Percentiles rank a stretch among this genome's conserved stretches.
These are phyloP conservation scores for Rhodotorula glutinis DNA, from an alignment of 1,284 basidiomycete species.

Conservation along the genomic window DNA sequence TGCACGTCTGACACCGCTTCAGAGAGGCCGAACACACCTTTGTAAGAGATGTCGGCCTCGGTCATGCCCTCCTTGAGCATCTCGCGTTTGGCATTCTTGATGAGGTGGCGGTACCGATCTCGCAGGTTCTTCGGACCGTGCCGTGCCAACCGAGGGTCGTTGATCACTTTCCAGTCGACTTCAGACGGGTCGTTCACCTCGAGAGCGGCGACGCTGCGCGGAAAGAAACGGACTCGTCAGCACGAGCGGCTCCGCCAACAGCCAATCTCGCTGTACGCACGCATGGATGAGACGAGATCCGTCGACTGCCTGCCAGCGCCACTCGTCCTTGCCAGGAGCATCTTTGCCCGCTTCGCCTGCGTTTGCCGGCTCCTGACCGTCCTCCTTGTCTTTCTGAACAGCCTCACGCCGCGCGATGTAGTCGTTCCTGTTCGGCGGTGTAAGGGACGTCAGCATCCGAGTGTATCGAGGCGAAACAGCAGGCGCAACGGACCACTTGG, in stretches of 20 bases:
- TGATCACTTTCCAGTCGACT: conserved; percentile 29
- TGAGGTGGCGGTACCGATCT: conserved; percentile 30
- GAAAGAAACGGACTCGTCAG: not conserved
- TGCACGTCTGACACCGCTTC: too few relatives aligned
- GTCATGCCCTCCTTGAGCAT: not conserved
- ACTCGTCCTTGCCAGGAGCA: not conserved
- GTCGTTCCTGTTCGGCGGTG: conserved; percentile 49
- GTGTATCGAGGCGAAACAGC: too few relatives aligned
- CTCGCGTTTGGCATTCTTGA: conserved; percentile 1
- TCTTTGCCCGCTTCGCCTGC: not conserved
- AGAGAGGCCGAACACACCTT: not conserved
- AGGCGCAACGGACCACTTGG: conserved; percentile 59
- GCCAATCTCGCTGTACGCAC: conserved; percentile 51
- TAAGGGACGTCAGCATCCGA: not conserved
- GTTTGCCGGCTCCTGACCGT: not conserved
- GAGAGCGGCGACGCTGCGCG: conserved; percentile 26
- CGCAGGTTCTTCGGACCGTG: conserved; percentile 35
- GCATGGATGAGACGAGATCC: conserved; percentile 74
- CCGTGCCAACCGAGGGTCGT: conserved; percentile 24
- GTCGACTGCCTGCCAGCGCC: conserved; percentile 68
- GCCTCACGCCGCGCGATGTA: conserved; percentile 68
- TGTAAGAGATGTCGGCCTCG: not conserved
- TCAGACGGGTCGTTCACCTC: conserved; percentile 29
- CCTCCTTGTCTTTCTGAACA: conserved; percentile 51
- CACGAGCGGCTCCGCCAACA: not conserved